phyloP scores from a whole-genome alignment of 495 filamentous ascomycete species.

The Glutinoglossum americanum region DNA sequence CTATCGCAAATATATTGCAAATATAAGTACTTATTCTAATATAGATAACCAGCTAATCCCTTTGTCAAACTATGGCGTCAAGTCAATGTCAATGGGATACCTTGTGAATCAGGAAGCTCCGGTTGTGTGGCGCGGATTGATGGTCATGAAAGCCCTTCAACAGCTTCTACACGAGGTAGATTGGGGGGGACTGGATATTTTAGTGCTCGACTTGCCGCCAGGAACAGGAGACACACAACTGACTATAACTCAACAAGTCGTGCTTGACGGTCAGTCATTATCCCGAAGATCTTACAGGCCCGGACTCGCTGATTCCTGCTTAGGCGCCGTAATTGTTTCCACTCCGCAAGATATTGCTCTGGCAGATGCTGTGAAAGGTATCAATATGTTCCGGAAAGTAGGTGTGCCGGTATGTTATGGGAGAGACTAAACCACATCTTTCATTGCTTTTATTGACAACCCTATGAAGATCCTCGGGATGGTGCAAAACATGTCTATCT shows the following conservation, averaged over 20 bases:
- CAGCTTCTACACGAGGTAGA: conserved; percentile 86
- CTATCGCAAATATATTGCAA: conserved; percentile 3
- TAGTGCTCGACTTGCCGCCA: conserved; percentile 81
- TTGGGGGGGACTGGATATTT: conserved; percentile 64
- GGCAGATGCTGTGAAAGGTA: conserved; percentile 70
- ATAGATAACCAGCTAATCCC: conserved; percentile 66
- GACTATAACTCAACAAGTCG: conserved; percentile 76
- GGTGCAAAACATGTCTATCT: conserved; percentile 88
- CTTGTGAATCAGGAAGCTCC: conserved; percentile 56
- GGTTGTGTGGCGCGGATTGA: conserved; percentile 89
- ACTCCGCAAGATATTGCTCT: conserved; percentile 86
- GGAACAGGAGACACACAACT: conserved; percentile 91
- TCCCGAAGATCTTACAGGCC: background rate
- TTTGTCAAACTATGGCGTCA: conserved; percentile 83
- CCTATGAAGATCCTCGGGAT: conserved; percentile 46
- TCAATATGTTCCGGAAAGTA: conserved; percentile 79
- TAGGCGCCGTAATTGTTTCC: conserved; percentile 69
- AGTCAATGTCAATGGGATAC: conserved; percentile 97
- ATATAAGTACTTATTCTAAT: conserved; percentile 10
- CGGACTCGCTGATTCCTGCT: background rate
- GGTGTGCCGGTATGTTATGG: conserved; percentile 33
- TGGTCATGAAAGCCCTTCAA: conserved; percentile 94
- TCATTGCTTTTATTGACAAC: background rate
- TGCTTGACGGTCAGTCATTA: conserved; percentile 41
- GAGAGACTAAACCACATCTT: background rate